Percentiles rank a stretch among this genome's conserved stretches.
Evolutionary conservation across 1,139 yeast genomes (phyloP).

Genomic region (Debaryomyces nepalensis): DNA sequence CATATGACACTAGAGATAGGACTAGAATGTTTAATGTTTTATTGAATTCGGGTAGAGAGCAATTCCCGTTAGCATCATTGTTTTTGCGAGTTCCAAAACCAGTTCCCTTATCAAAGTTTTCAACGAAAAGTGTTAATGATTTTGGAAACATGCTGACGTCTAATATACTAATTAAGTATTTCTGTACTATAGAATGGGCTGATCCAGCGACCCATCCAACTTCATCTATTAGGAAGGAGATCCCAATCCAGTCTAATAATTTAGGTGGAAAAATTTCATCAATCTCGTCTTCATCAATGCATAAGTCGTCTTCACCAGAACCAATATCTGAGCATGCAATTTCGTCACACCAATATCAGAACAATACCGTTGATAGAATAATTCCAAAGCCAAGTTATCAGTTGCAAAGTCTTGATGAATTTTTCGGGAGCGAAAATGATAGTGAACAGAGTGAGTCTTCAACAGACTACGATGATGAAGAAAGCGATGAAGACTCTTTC

Average conservation of each 20-base stretch:
- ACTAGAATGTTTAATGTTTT: slow-evolving; percentile 72
- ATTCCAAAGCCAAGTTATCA: slow-evolving; percentile 45
- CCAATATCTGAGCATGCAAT: slow-evolving; percentile 28
- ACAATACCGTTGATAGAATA: slow-evolving; percentile 1
- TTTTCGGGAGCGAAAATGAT: slow-evolving; percentile 63
- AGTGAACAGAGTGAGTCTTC: too few species aligned
- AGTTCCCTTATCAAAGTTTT: slow-evolving; percentile 43
- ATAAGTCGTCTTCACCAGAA: slow-evolving; percentile 28
- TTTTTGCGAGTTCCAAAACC: slow-evolving; percentile 86
- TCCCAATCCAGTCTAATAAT: slow-evolving; percentile 31
- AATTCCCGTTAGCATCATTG: slow-evolving; percentile 66
- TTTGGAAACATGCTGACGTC: slow-evolving; percentile 17
- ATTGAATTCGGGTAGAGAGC: slow-evolving; percentile 38
- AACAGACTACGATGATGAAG: too few species aligned
- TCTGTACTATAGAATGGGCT: slow-evolving; percentile 41
- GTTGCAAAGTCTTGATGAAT: slow-evolving; percentile 83
- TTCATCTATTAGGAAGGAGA: slow-evolving; percentile 42
- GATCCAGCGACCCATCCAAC: slow-evolving; percentile 39
- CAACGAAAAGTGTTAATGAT: background rate
- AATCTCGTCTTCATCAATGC: slow-evolving; percentile 21
- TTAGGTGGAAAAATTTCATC: slow-evolving; percentile 22
- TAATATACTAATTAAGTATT: slow-evolving; percentile 27
- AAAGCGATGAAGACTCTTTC: slow-evolving; percentile 28
- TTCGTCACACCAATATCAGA: slow-evolving; percentile 27
- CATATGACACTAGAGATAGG: slow-evolving; percentile 82